Conservation (phyloP, 2,329 filamentous ascomycete genomes). For the Graphiopsis chlorocephala region DNA sequence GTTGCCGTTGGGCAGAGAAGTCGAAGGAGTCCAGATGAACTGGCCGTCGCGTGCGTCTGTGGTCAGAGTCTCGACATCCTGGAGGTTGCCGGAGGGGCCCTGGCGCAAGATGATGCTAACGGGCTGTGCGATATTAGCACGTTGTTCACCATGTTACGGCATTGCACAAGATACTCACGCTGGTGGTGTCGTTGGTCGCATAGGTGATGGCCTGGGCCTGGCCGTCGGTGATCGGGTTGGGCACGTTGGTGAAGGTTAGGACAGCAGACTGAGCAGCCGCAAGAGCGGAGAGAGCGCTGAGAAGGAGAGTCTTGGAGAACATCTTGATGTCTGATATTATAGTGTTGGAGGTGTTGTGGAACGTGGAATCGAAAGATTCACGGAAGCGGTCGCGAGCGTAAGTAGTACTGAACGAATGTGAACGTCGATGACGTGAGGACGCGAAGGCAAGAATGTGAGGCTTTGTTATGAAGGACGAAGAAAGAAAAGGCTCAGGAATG, state of each 20-base stretch:
- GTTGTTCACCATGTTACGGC: not conserved
- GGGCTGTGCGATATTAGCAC: slow-evolving; percentile 35
- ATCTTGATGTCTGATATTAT: slow-evolving; percentile 38
- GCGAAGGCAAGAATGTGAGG: slow-evolving; percentile 3
- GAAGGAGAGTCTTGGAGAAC: slow-evolving; percentile 51
- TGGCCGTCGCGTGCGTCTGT: slow-evolving; percentile 21
- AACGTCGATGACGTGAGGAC: slow-evolving; percentile 12
- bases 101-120: slow-evolving; percentile 57
- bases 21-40: slow-evolving; percentile 51
- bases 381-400: not conserved
- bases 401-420: slow-evolving; percentile 12
- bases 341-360: not conserved
- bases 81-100: slow-evolving; percentile 50
- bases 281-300: slow-evolving; percentile 44
- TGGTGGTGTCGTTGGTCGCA: slow-evolving; percentile 25
- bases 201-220: slow-evolving; percentile 34
- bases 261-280: slow-evolving; percentile 46
- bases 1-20: slow-evolving; percentile 41
- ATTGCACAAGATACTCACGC: slow-evolving; percentile 7
- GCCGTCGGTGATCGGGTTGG: slow-evolving; percentile 48
- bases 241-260: slow-evolving; percentile 54
- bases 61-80: slow-evolving; percentile 43
- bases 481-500: slow-evolving; percentile 9
- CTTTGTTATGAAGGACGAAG: slow-evolving; percentile 12
- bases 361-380: not conserved